A percentile compares a stretch with the other conserved stretches of the same genome.
Evolutionary conservation across 371 early-diverging fungal species (phyloP).

Genomic region (Caulochytrium protostelioides): DNA sequence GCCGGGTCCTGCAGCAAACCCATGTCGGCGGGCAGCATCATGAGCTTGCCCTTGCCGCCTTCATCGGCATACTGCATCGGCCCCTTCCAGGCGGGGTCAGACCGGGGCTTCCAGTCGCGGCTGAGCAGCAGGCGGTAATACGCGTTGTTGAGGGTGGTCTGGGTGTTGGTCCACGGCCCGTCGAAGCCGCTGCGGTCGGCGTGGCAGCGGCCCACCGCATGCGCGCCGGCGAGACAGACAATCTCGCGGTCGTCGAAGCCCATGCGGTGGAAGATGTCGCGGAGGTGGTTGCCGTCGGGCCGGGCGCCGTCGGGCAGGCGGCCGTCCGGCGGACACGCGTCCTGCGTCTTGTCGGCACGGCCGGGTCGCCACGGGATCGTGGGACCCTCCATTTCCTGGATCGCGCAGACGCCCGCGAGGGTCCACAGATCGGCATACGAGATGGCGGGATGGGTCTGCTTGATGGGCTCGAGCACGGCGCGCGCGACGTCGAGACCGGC

Average conservation of each 20-base stretch:
- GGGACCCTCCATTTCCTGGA: slow-evolving; percentile 79
- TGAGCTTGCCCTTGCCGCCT: slow-evolving; percentile 23
- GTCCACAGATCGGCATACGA: slow-evolving; percentile 85
- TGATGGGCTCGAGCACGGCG: slow-evolving; percentile 42
- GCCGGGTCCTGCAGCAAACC: slow-evolving; percentile 28
- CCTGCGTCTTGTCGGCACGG: slow-evolving; percentile 38
- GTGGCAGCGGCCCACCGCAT: slow-evolving; percentile 90
- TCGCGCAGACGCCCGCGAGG: slow-evolving; percentile 68
- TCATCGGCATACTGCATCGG: slow-evolving; percentile 68
- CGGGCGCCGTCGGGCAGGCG: slow-evolving; percentile 73
- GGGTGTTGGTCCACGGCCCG: slow-evolving; percentile 73
- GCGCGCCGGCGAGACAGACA: slow-evolving; percentile 77
- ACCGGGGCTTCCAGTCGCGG: slow-evolving; percentile 57
- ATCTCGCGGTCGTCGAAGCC: slow-evolving; percentile 85
- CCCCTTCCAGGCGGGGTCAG: slow-evolving; percentile 57
- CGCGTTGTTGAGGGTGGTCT: slow-evolving; percentile 68
- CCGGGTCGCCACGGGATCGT: slow-evolving; percentile 72
- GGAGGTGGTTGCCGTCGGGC: slow-evolving; percentile 38
- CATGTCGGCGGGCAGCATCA: slow-evolving; percentile 80
- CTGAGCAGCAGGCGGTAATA: slow-evolving; percentile 27
- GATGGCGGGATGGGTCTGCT: slow-evolving; percentile 60
- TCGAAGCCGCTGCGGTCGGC: slow-evolving; percentile 65
- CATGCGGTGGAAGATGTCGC: slow-evolving; percentile 79
- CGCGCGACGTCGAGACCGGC: slow-evolving; percentile 65
- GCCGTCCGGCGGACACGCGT: slow-evolving; percentile 59